A percentile compares a stretch with the other conserved stretches of the same genome.
Conservation (phyloP, 2,329 filamentous ascomycete genomes). For the Penicillium sp. region DNA sequence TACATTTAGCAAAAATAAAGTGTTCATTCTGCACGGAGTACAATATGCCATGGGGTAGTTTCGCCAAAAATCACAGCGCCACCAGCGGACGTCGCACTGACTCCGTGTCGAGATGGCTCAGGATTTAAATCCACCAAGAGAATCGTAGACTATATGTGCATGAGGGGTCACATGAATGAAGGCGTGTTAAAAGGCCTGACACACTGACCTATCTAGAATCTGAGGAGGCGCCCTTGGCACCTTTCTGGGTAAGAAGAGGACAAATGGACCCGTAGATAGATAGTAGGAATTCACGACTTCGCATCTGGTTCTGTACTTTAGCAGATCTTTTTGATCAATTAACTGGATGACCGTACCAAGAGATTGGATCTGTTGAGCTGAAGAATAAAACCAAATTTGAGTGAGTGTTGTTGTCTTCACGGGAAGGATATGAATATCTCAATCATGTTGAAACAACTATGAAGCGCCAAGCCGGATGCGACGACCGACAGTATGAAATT, state of each 20-base stretch:
- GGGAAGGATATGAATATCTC: not conserved
- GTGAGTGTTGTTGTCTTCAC: too few relatives aligned
- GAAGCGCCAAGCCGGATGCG: not conserved
- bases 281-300: not conserved
- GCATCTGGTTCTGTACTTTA: not conserved
- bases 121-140: not conserved
- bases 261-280: too few relatives aligned
- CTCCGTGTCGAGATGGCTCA: not conserved
- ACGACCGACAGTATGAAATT: not conserved
- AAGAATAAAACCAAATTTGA: too few relatives aligned
- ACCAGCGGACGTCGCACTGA: not conserved
- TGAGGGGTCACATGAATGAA: not conserved
- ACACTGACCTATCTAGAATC: not conserved
- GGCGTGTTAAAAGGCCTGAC: not conserved
- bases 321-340: too few relatives aligned
- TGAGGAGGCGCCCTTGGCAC: constrained; percentile 7
- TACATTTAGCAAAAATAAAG: not conserved
- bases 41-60: not conserved
- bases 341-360: too few relatives aligned
- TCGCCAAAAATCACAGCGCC: not conserved
- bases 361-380: too few relatives aligned
- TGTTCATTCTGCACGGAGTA: not conserved
- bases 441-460: not conserved
- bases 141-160: not conserved
- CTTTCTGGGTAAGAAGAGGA: not conserved